Conservation (phyloP, 1,284 basidiomycete genomes). For the Pseudozyma pruni region DNA sequence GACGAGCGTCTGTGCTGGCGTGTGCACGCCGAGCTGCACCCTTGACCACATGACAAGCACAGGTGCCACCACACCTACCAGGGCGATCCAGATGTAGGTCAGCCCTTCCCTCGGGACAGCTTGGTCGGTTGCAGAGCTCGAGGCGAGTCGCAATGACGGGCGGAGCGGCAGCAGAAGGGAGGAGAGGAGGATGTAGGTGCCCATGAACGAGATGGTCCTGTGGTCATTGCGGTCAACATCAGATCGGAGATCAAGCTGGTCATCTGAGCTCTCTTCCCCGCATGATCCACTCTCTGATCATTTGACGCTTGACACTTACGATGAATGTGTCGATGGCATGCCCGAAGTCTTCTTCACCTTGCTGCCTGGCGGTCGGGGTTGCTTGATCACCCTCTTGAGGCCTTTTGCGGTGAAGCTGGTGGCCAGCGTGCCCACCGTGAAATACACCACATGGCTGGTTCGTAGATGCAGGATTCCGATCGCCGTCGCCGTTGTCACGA, state of each 20-base stretch:
- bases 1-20: conserved; percentile 34
- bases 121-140: background rate
- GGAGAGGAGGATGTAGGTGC: conserved; percentile 41
- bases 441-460: conserved; percentile 42
- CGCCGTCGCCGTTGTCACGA: conserved; percentile 48
- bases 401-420: conserved; percentile 53
- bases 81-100: conserved; percentile 27
- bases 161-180: conserved; percentile 42
- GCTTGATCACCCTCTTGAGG: conserved; percentile 53
- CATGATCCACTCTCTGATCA: no score
- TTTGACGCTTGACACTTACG: conserved; percentile 18
- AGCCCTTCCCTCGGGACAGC: conserved; percentile 14
- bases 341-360: conserved; percentile 50
- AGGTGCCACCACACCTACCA: conserved; percentile 26
- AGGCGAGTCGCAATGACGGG: conserved; percentile 19
- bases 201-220: conserved; percentile 56
- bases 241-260: background rate
- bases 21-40: conserved; percentile 49
- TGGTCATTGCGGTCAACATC: background rate
- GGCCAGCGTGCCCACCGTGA: conserved; percentile 32
- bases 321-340: conserved; percentile 55
- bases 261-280: no score
- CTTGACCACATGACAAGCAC: conserved; percentile 53
- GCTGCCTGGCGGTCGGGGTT: conserved; percentile 47
- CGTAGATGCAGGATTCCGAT: conserved; percentile 49